phyloP scores from a whole-genome alignment of 306 rosid genomes.

The Lathyrus aphaca region DNA sequence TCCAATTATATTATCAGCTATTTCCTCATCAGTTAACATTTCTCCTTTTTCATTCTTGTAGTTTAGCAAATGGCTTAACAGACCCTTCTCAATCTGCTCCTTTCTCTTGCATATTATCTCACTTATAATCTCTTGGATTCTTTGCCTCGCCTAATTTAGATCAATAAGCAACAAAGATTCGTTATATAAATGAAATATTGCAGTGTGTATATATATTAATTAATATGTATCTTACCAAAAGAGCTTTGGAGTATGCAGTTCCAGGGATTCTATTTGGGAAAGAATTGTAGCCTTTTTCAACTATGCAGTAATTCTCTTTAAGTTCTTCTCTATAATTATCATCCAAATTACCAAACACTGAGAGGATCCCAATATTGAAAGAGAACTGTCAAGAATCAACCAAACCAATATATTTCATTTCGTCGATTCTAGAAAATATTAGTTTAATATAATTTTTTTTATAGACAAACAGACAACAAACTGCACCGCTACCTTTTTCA shows the following conservation, averaged over 20 bases:
- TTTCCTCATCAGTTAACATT: conserved; percentile 58
- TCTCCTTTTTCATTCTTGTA: conserved; percentile 59
- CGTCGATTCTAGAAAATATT: neutral
- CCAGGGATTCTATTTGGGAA: conserved; percentile 72
- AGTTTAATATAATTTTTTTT: too few relatives aligned
- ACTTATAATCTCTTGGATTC: conserved; percentile 64
- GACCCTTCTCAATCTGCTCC: conserved; percentile 62
- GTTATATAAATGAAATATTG: neutral
- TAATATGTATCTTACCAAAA: conserved; percentile 66
- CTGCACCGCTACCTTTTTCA: conserved; percentile 61
- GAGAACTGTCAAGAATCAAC: conserved; percentile 57
- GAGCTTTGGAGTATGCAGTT: conserved; percentile 79
- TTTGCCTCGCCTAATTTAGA: conserved; percentile 88
- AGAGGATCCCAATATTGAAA: conserved; percentile 75
- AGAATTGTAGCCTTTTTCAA: conserved; percentile 86
- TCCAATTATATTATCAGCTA: conserved; percentile 91
- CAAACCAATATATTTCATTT: conserved; percentile 13
- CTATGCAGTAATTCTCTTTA: conserved; percentile 67
- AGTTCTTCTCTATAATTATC: conserved; percentile 56
- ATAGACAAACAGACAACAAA: too few relatives aligned
- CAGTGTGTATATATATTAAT: conserved; percentile 20
- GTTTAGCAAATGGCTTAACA: conserved; percentile 64
- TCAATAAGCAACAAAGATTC: neutral
- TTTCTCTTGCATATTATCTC: conserved; percentile 68
- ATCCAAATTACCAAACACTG: conserved; percentile 74